Percentiles rank a stretch among this genome's conserved stretches.
phyloP scores from a whole-genome alignment of 768 basidiomycete species.

The Lactarius sp. region DNA sequence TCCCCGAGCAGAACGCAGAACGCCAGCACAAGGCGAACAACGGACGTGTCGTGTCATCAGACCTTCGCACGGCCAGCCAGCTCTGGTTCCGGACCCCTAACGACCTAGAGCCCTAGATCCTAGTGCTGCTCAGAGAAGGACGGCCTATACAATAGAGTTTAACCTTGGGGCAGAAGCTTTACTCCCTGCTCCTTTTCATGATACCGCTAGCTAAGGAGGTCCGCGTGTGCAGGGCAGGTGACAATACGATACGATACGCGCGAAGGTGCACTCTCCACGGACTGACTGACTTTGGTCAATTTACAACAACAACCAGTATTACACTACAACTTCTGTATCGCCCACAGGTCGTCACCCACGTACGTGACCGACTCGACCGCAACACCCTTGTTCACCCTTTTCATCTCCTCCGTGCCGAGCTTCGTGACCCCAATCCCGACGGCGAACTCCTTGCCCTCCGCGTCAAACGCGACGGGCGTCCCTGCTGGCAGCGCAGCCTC shows the following conservation, averaged over 20 bases:
- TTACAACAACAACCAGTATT: too few species aligned
- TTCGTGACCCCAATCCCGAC: conserved; percentile 82
- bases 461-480: conserved; percentile 82
- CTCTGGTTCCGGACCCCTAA: conserved; percentile 1
- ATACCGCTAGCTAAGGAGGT: too few species aligned
- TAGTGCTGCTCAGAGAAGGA: neutral
- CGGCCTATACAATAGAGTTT: too few species aligned
- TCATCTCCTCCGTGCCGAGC: conserved; percentile 84
- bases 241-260: too few species aligned
- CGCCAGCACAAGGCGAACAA: neutral
- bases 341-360: conserved; percentile 89
- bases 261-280: too few species aligned
- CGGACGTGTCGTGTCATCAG: neutral
- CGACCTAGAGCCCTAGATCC: neutral
- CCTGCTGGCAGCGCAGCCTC: conserved; percentile 62
- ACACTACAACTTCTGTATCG: conserved; percentile 49
- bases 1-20: neutral
- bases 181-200: too few species aligned
- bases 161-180: too few species aligned
- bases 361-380: conserved; percentile 85
- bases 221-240: too few species aligned
- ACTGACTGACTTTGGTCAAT: too few species aligned
- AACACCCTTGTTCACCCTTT: conserved; percentile 81
- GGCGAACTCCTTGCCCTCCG: conserved; percentile 94
- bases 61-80: neutral